Conservation (phyloP, 192 early-diverging fungal genomes). For the Coemansia biformis region DNA sequence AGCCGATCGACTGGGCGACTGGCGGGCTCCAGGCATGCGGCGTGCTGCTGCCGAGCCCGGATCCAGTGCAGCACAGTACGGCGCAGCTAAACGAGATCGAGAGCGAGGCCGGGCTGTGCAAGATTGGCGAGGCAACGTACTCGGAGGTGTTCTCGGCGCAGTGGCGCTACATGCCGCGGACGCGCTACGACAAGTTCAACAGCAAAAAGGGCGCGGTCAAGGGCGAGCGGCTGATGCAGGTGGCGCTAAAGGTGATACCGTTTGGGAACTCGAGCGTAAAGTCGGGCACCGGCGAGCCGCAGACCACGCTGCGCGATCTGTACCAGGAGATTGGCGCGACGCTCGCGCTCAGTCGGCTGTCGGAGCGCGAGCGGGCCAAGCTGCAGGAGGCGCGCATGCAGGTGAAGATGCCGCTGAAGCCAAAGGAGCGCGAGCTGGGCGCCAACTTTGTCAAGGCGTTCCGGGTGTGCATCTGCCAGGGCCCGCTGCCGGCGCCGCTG, state of each 20-base stretch:
- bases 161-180: constrained; percentile 39
- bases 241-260: constrained; percentile 79
- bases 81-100: constrained; percentile 37
- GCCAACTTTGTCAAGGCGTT: constrained; percentile 51
- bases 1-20: constrained; percentile 43
- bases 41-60: constrained; percentile 27
- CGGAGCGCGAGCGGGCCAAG: constrained; percentile 39
- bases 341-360: constrained; percentile 51
- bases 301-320: constrained; percentile 53
- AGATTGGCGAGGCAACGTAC: constrained; percentile 84
- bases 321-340: constrained; percentile 62
- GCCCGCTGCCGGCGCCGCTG: constrained; percentile 60
- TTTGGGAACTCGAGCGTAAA: constrained; percentile 53
- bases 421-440: constrained; percentile 38
- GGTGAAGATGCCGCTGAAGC: constrained; percentile 34
- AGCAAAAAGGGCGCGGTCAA: constrained; percentile 33
- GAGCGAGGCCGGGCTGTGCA: constrained; percentile 46
- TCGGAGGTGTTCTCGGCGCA: constrained; percentile 70
- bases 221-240: constrained; percentile 51
- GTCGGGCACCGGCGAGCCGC: constrained; percentile 46
- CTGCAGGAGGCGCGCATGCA: constrained; percentile 39
- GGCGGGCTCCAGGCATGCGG: constrained; percentile 44
- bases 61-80: constrained; percentile 12
- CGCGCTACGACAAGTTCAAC: constrained; percentile 46
- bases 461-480: constrained; percentile 63